A percentile compares a stretch with the other conserved stretches of the same genome.
Evolutionary conservation across 2,329 filamentous ascomycete species (phyloP).

Genomic region (Paracoccidioides lutzii): DNA sequence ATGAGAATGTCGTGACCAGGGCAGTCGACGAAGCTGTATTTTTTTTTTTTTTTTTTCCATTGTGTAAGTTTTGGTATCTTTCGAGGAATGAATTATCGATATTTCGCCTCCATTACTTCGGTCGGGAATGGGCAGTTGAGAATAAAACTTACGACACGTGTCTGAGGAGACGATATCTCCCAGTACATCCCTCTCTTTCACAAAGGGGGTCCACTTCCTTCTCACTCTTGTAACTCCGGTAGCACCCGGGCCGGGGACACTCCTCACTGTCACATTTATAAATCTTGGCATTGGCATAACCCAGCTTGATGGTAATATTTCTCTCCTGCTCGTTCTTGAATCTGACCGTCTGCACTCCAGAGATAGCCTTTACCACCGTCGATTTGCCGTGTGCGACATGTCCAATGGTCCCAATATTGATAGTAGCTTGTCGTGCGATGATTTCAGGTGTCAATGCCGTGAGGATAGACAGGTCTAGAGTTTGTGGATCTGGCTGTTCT

Average conservation of each 20-base stretch:
- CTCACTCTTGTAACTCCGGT: constrained; percentile 94
- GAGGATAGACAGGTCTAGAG: constrained; percentile 68
- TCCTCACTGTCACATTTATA: constrained; percentile 92
- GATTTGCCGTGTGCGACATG: constrained; percentile 99
- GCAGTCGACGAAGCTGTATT: constrained; percentile 79
- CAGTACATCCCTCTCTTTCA: constrained; percentile 80
- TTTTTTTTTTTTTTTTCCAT: too few species aligned
- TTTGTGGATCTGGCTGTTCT: constrained; percentile 83
- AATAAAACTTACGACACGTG: constrained; percentile 65
- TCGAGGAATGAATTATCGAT: too few species aligned
- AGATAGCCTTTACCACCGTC: constrained; percentile 98
- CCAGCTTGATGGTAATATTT: constrained; percentile 99
- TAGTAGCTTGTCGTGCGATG: constrained; percentile 93
- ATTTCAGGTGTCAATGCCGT: constrained; percentile 88
- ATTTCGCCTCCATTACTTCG: constrained; percentile 5
- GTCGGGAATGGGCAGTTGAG: neutral
- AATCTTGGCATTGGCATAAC: constrained; percentile 98
- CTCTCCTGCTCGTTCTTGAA: constrained; percentile 99
- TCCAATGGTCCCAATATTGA: constrained; percentile 97
- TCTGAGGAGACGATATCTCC: constrained; percentile 75
- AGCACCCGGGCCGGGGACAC: constrained; percentile 90
- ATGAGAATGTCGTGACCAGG: constrained; percentile 99
- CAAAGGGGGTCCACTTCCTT: constrained; percentile 97
- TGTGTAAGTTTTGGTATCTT: too few species aligned
- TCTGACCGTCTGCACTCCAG: constrained; percentile 93